Conservation (phyloP, 2,329 filamentous ascomycete genomes). For the Penicillium janthinellum region DNA sequence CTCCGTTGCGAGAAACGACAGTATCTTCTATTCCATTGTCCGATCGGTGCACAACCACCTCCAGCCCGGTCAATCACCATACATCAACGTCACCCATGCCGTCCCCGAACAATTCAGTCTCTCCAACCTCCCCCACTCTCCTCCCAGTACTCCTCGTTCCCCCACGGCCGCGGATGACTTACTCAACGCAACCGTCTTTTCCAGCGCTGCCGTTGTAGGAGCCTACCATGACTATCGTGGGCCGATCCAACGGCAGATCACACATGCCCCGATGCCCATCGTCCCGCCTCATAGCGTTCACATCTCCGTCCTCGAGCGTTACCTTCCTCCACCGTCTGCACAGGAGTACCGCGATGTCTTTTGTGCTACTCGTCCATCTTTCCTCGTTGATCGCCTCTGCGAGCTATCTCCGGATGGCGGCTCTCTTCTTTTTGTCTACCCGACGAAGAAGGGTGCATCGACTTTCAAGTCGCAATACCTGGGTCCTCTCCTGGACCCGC, state of each 20-base stretch:
- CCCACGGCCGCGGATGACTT: conserved; percentile 58
- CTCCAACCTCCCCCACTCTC: conserved; percentile 63
- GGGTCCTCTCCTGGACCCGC: conserved; percentile 62
- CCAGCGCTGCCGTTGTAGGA: conserved; percentile 61
- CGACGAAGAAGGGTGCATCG: conserved; percentile 58
- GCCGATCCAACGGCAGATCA: conserved; percentile 41
- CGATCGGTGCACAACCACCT: conserved; percentile 57
- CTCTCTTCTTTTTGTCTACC: conserved; percentile 64
- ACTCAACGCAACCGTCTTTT: conserved; percentile 63
- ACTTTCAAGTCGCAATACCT: conserved; percentile 64
- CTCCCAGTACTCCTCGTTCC: conserved; percentile 58
- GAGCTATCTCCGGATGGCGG: conserved; percentile 62
- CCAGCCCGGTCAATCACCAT: conserved; percentile 54
- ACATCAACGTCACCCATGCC: conserved; percentile 67
- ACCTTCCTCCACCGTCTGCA: conserved; percentile 62
- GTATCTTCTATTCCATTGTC: conserved; percentile 58
- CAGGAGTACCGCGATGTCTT: conserved; percentile 64
- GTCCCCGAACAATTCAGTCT: conserved; percentile 64
- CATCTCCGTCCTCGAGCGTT: conserved; percentile 64
- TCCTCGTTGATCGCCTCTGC: conserved; percentile 61
- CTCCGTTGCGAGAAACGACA: conserved; percentile 33
- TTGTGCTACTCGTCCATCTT: conserved; percentile 55
- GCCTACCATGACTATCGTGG: conserved; percentile 60
- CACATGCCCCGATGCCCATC: conserved; percentile 58
- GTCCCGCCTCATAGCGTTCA: conserved; percentile 63